phyloP scores from a whole-genome alignment of 2,329 filamentous ascomycete species.

The Calonectria leucothoes region DNA sequence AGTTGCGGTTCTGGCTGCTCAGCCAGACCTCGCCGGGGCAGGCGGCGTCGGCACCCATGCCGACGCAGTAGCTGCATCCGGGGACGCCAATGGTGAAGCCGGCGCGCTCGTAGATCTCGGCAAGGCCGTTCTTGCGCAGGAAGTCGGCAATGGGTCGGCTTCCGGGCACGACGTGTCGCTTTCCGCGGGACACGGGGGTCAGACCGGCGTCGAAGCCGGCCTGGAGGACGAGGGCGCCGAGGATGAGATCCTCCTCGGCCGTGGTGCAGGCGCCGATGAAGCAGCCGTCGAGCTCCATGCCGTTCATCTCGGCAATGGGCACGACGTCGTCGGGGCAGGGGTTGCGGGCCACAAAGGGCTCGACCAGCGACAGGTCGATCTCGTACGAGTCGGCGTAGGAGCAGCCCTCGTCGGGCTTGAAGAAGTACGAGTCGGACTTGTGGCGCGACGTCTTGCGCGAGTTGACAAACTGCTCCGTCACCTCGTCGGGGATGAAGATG shows the following conservation, averaged over 20 bases:
- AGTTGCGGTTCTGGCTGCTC: constrained; percentile 57
- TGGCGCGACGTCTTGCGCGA: constrained; percentile 38
- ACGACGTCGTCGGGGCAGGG: constrained; percentile 56
- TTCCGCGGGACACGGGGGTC: constrained; percentile 44
- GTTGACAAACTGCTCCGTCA: constrained; percentile 47
- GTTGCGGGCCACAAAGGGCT: constrained; percentile 51
- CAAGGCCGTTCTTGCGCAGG: constrained; percentile 46
- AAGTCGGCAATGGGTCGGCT: constrained; percentile 50
- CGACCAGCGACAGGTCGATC: constrained; percentile 52
- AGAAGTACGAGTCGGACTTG: constrained; percentile 46
- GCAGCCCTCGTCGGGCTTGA: constrained; percentile 51
- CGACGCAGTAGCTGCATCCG: constrained; percentile 57
- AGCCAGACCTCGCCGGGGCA: constrained; percentile 55
- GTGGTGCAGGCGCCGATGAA: constrained; percentile 61
- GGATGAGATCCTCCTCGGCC: constrained; percentile 55
- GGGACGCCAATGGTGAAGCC: constrained; percentile 54
- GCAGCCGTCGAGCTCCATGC: constrained; percentile 51
- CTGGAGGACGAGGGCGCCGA: constrained; percentile 53
- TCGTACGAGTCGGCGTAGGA: constrained; percentile 47
- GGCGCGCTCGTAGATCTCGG: constrained; percentile 51
- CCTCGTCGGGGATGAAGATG: constrained; percentile 52
- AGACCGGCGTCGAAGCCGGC: constrained; percentile 48
- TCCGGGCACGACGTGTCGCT: constrained; percentile 53
- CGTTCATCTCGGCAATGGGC: constrained; percentile 46
- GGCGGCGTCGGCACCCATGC: constrained; percentile 55